A percentile compares a stretch with the other conserved stretches of the same genome.
Conservation (phyloP, 2,329 filamentous ascomycete species). For the Tricladium varicosporioides region DNA sequence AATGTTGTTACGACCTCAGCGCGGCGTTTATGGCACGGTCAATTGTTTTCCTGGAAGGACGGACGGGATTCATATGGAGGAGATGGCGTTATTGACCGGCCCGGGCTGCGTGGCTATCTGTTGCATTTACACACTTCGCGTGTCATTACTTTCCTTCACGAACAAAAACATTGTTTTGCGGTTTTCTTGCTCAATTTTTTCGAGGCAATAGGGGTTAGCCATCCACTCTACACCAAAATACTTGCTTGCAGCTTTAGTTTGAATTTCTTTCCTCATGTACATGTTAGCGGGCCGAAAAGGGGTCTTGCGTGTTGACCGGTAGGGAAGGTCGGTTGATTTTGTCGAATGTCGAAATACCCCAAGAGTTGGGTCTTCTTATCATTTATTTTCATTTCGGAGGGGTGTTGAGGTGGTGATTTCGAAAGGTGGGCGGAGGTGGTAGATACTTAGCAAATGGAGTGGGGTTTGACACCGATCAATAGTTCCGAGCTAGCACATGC, state of each 20-base stretch:
- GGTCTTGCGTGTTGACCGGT: neutral
- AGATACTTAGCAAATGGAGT: no score
- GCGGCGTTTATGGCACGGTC: slow-evolving; percentile 16
- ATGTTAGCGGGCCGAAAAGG: slow-evolving; percentile 5
- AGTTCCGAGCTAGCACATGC: no score
- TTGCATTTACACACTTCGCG: slow-evolving; percentile 26
- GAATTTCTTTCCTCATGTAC: slow-evolving; percentile 15
- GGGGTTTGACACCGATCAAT: slow-evolving; percentile 6
- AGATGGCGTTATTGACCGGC: slow-evolving; percentile 17
- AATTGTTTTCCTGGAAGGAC: slow-evolving; percentile 4
- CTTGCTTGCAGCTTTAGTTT: slow-evolving; percentile 1
- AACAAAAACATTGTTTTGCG: slow-evolving; percentile 9
- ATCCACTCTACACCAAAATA: slow-evolving; percentile 9
- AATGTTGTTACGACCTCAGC: slow-evolving; percentile 13
- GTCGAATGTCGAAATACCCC: slow-evolving; percentile 9
- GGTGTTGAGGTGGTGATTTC: neutral
- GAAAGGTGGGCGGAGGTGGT: neutral
- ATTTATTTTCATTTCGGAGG: slow-evolving; percentile 3
- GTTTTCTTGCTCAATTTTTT: slow-evolving; percentile 7
- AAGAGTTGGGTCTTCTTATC: slow-evolving; percentile 16
- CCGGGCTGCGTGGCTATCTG: slow-evolving; percentile 16
- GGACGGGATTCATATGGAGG: slow-evolving; percentile 1
- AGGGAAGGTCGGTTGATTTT: neutral
- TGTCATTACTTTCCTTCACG: slow-evolving; percentile 1
- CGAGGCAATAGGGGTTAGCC: slow-evolving; percentile 2